A percentile compares a stretch with the other conserved stretches of the same genome.
phyloP scores from a whole-genome alignment of 2,329 filamentous ascomycete species.

The Penicillium sp. region DNA sequence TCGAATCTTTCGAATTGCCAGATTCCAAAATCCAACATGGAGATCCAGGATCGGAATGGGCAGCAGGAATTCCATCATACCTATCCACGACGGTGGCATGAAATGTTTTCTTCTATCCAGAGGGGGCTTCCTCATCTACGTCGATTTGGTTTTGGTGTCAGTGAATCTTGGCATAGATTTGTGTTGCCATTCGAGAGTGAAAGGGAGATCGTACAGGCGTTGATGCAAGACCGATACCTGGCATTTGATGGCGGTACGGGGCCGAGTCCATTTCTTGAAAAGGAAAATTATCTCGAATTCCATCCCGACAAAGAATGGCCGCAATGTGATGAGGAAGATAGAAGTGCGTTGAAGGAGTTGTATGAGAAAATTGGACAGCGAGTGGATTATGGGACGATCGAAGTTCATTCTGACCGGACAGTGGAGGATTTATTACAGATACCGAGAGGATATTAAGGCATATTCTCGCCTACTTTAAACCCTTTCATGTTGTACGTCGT shows the following conservation, averaged over 20 bases:
- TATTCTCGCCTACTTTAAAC: too few species aligned
- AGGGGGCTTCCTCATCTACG: slow-evolving; percentile 15
- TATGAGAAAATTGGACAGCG: slow-evolving; percentile 16
- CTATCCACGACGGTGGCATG: slow-evolving; percentile 16
- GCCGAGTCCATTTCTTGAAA: slow-evolving; percentile 18
- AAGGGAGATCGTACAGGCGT: slow-evolving; percentile 9
- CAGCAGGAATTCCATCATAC: slow-evolving; percentile 4
- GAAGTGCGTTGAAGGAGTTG: slow-evolving; percentile 12
- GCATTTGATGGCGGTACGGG: slow-evolving; percentile 19
- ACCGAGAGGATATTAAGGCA: neutral
- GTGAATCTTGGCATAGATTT: neutral
- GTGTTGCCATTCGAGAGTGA: slow-evolving; percentile 21
- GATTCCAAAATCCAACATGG: neutral
- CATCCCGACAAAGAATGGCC: neutral
- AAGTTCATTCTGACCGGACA: neutral
- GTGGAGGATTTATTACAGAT: neutral
- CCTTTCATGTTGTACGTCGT: too few species aligned
- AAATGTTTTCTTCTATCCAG: slow-evolving; percentile 22
- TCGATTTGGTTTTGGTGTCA: slow-evolving; percentile 18
- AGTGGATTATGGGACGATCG: neutral
- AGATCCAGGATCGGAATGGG: neutral
- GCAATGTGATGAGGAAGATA: slow-evolving; percentile 15
- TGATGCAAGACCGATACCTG: slow-evolving; percentile 18
- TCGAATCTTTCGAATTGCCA: neutral
- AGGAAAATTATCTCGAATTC: neutral